These are phyloP conservation scores for Lasiosphaeria hispida DNA, from an alignment of 495 filamentous ascomycete genomes.

Conservation along the genomic window DNA sequence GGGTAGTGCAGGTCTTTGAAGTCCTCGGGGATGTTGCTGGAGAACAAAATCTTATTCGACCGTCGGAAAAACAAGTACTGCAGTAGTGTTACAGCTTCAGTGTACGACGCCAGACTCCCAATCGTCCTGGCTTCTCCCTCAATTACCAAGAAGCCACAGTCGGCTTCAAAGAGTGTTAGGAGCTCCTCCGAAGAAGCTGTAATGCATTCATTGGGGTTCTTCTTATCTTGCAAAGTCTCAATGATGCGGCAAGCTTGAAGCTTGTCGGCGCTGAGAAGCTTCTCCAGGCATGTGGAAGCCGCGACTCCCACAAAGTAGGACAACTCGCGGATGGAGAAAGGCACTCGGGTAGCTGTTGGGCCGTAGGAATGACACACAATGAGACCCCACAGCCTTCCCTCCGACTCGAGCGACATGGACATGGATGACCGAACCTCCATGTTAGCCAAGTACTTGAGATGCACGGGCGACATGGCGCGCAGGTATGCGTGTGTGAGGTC, in stretches of 20 bases:
- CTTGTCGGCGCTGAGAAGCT: constrained; percentile 71
- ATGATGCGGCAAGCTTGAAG: constrained; percentile 70
- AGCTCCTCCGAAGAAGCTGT: constrained; percentile 80
- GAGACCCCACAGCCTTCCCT: constrained; percentile 74
- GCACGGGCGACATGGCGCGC: constrained; percentile 78
- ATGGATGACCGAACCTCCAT: constrained; percentile 81
- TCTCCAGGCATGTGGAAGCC: constrained; percentile 75
- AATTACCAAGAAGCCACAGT: constrained; percentile 75
- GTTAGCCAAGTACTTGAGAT: constrained; percentile 74
- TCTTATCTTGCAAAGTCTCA: constrained; percentile 61
- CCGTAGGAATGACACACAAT: constrained; percentile 78
- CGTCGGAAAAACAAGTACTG: constrained; percentile 72
- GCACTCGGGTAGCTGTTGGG: constrained; percentile 67
- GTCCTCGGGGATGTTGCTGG: constrained; percentile 65
- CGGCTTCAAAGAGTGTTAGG: constrained; percentile 74
- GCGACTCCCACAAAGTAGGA: constrained; percentile 74
- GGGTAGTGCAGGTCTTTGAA: constrained; percentile 72
- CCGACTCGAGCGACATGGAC: constrained; percentile 82
- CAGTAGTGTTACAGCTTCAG: constrained; percentile 72
- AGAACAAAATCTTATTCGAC: constrained; percentile 63
- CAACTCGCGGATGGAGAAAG: constrained; percentile 81
- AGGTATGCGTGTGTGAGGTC: constrained; percentile 77
- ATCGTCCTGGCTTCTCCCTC: constrained; percentile 76
- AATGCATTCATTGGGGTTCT: constrained; percentile 81
- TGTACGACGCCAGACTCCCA: constrained; percentile 62